These are phyloP conservation scores for Ostreobium quekettii DNA, from an alignment of 139 green algal genomes.

Conservation along the genomic window DNA sequence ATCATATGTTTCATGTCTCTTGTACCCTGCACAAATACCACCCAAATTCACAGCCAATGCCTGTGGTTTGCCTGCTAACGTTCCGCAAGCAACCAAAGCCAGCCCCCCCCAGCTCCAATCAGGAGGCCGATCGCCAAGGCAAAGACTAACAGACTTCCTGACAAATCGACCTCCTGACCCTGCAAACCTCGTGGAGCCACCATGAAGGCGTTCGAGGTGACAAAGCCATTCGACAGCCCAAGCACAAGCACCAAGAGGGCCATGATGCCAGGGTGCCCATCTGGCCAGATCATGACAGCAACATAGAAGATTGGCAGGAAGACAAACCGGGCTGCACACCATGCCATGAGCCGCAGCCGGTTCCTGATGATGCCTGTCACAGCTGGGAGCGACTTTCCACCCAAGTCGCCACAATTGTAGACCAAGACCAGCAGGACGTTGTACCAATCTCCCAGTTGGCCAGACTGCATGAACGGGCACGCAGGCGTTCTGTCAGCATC, in stretches of 20 bases:
- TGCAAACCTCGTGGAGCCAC: conserved; percentile 1
- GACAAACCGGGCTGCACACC: conserved; percentile 20
- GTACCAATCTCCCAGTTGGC: conserved; percentile 72
- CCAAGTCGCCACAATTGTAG: conserved; percentile 66
- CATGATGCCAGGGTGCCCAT: neutral
- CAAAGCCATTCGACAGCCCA: conserved; percentile 50
- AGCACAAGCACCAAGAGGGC: conserved; percentile 36
- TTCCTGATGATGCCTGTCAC: neutral
- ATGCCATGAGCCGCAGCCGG: neutral
- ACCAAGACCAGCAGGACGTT: conserved; percentile 61
- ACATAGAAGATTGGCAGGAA: conserved; percentile 51
- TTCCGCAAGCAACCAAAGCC: too few relatives aligned
- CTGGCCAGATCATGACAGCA: conserved; percentile 9
- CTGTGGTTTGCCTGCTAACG: too few relatives aligned
- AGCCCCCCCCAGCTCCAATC: conserved; percentile 43
- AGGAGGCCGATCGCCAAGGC: conserved; percentile 52
- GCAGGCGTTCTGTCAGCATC: too few relatives aligned
- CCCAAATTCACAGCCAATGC: too few relatives aligned
- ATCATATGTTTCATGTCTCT: too few relatives aligned
- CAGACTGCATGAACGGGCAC: too few relatives aligned
- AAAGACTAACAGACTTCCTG: conserved; percentile 59
- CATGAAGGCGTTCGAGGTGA: conserved; percentile 39
- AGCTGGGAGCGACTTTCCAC: conserved; percentile 48
- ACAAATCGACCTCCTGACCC: conserved; percentile 29
- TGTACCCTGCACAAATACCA: too few relatives aligned